Base-by-base conservation (phyloP, 176 grass and related monocot species). In the Triticum turgidum region DNA sequence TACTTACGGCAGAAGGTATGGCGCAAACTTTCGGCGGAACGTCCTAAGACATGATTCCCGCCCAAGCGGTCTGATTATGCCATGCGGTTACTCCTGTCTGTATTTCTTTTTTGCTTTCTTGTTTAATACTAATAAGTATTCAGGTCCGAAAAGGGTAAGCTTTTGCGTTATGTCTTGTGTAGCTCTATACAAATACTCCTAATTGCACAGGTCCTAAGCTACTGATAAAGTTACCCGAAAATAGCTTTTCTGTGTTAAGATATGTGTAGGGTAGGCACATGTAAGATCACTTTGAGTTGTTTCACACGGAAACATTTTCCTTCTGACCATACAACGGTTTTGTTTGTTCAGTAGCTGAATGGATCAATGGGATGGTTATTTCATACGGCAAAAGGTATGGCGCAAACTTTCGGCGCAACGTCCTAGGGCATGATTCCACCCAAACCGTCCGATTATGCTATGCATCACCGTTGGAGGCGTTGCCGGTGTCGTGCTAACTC, bases 261-360 rank as follows among this genome's bases (percentile, higher is more conserved):
- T 81, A 77, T 77, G 37, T 54, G 12, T 85, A 77, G 82, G 22
- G 12, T 85, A 77, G 82, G 22, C 86, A 85, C 72, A 32, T 56
- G 38, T 37, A 76, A 27, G 64, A 75, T 69, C 65, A 52, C 65
- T 49, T 69, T 80, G 21, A 29, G 32, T 29, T 29, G 29, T 29
- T 29, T 29, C 29, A 29, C 29, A 29, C 29, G 29, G 29, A 29
- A 29, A 29, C 29, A 29, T 29, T 29, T 29, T 27, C 3, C 12
- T 49, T 73, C 3, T 22, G 14, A 54, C 39, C 54, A 65, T 80
- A 45, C 65, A 4, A 0, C 9, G 5, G 6, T 78, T 67, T 34
- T 75, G 9, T 52, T 56, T 33, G 18, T 44, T 76, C 13, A 13
- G 0, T 56, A 79, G n/a, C 27, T 63, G 29, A 79, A 38, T 32